Percentiles rank a stretch among this genome's conserved stretches.
Conservation (phyloP, 1,139 yeast genomes). For the Pichia inconspicua region DNA sequence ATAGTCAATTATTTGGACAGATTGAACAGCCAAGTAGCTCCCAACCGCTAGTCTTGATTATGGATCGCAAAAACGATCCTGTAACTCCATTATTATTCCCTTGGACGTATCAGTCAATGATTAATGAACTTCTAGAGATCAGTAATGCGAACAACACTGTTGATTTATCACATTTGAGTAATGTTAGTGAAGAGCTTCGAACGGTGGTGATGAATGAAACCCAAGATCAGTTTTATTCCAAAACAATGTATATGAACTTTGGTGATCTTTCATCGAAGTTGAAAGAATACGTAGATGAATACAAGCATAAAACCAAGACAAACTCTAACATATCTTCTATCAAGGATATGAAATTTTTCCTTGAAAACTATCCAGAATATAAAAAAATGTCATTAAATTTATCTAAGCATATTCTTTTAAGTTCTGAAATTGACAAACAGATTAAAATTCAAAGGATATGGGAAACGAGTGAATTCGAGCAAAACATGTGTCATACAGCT, state of each 20-base stretch:
- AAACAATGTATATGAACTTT: slow-evolving; percentile 80
- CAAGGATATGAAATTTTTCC: slow-evolving; percentile 80
- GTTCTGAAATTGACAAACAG: slow-evolving; percentile 74
- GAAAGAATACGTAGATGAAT: slow-evolving; percentile 75
- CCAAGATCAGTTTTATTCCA: slow-evolving; percentile 70
- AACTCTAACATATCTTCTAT: slow-evolving; percentile 66
- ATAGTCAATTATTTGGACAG: slow-evolving; percentile 55
- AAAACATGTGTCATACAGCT: slow-evolving; percentile 59
- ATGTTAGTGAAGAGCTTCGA: slow-evolving; percentile 41
- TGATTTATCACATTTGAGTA: slow-evolving; percentile 43
- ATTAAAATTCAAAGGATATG: slow-evolving; percentile 56
- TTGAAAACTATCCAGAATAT: slow-evolving; percentile 90
- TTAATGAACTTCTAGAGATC: slow-evolving; percentile 83
- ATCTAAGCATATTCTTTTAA: slow-evolving; percentile 86
- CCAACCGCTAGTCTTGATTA: slow-evolving; percentile 66
- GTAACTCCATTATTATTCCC: slow-evolving; percentile 86
- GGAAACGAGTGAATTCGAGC: slow-evolving; percentile 88
- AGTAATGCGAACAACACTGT: slow-evolving; percentile 59
- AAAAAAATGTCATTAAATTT: slow-evolving; percentile 81
- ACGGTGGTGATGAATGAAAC: slow-evolving; percentile 58
- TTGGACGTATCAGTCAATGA: slow-evolving; percentile 98
- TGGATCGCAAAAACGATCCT: slow-evolving; percentile 87
- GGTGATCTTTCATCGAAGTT: slow-evolving; percentile 91
- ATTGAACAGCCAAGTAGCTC: slow-evolving; percentile 38
- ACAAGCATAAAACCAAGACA: slow-evolving; percentile 72